Evolutionary conservation across 176 grass and related monocot species (phyloP).

Genomic region (Juncus inflexus): DNA sequence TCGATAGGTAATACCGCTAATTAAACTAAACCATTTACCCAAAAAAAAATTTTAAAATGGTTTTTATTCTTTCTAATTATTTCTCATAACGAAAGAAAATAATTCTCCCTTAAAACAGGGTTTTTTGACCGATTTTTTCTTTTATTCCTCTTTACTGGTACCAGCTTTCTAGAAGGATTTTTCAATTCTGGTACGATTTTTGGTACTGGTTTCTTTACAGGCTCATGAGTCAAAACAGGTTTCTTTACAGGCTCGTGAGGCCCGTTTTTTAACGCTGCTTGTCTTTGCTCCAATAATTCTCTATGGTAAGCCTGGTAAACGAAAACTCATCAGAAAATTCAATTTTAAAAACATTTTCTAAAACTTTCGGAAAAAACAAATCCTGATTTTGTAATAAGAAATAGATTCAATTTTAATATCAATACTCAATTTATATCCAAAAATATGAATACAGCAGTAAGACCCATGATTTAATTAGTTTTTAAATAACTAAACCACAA

Average conservation of each 20-base stretch:
- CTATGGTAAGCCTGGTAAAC: slow-evolving; percentile 76
- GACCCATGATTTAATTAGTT: no score
- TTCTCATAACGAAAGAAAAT: no score
- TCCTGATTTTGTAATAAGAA: not conserved
- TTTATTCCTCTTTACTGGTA: slow-evolving; percentile 42
- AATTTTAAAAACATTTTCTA: not conserved
- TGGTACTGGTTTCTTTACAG: slow-evolving; percentile 34
- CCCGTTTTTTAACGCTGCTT: slow-evolving; percentile 33
- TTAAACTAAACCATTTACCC: slow-evolving; percentile 35
- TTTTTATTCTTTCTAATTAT: not conserved
- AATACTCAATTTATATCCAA: no score
- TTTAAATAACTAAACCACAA: no score
- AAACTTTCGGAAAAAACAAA: not conserved
- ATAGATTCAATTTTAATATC: not conserved
- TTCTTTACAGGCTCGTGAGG: not conserved
- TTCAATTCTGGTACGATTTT: slow-evolving; percentile 7
- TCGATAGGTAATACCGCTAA: slow-evolving; percentile 16
- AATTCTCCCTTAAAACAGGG: not conserved
- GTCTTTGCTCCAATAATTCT: slow-evolving; percentile 67
- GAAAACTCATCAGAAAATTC: slow-evolving; percentile 14
- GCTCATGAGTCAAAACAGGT: slow-evolving; percentile 13
- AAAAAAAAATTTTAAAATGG: slow-evolving; percentile 44
- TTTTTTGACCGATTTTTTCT: slow-evolving; percentile 57
- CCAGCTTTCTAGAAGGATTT: slow-evolving; percentile 45
- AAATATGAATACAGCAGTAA: no score